Base-by-base conservation (phyloP, 2,329 filamentous ascomycete species). In the Herpomyces periplanetae region DNA sequence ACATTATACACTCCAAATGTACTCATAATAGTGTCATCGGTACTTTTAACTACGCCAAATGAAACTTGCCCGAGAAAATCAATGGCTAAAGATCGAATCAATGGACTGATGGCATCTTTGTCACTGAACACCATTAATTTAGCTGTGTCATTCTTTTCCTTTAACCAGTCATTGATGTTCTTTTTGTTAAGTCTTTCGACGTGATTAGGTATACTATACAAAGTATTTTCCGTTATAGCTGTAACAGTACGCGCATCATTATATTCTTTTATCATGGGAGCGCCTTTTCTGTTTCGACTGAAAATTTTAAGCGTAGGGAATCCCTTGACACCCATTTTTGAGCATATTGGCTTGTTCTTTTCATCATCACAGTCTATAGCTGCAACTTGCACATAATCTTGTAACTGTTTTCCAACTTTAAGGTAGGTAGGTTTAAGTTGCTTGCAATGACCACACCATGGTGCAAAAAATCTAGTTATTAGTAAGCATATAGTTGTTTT, bases 281-380 rank as follows among this genome's bases (percentile, higher is more conserved):
- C 63, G 22, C 62, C 61, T 39, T 73, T 84, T 43, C 68, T 69
- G 26, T 63, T 56, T 0, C 80, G 80, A 10, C 57, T 59, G 20
- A 91, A 56, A 18, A 85, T 75, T 49, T 96, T 96, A 27, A 96
- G 47, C 1, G 80, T 91, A 1, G 80, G 80, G 42, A 88, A 96
- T 23, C 80, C 80, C 41, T 87, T 50, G 4, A 96, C 54, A 21
- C 71, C 75, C 53, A 88, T 65, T 28, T 48, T 42, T 17, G 61
- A 57, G 37, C 80, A 96, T 28, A 88, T 52, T 2, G 49, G 46
- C 45, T 91, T 91, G 49, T 91, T 96, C 27, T 47, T 42, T 20
- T 88, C 75, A 13, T 85, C 71, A 32, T 96, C 75, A 39, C 80
- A 96, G 40, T 96, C 65, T 27, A 96, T 48, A 21, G 84, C 80